Conservation (phyloP, 2,329 filamentous ascomycete species). For the Myriosclerotinia duriaeana region DNA sequence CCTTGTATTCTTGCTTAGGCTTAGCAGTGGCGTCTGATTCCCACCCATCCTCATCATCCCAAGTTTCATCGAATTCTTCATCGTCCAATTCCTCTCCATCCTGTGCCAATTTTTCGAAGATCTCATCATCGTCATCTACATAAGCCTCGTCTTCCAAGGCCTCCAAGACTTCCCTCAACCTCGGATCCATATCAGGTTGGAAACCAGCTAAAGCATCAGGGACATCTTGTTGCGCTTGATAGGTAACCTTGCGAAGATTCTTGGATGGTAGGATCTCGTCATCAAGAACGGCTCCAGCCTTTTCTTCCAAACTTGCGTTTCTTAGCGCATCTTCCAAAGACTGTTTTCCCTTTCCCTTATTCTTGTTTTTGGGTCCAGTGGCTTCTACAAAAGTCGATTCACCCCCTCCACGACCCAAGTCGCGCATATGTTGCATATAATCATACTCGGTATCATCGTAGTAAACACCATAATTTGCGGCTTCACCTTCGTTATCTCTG, state of each 20-base stretch:
- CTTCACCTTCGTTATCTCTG: slow-evolving; percentile 90
- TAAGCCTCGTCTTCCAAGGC: slow-evolving; percentile 94
- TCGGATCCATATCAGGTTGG: slow-evolving; percentile 96
- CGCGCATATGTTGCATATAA: slow-evolving; percentile 98
- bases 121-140: slow-evolving; percentile 78
- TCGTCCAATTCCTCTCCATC: slow-evolving; percentile 73
- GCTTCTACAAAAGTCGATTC: slow-evolving; percentile 82
- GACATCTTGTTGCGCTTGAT: slow-evolving; percentile 89
- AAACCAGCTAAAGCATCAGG: slow-evolving; percentile 91
- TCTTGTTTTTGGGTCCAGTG: slow-evolving; percentile 59
- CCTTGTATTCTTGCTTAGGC: slow-evolving; percentile 58
- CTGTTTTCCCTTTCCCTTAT: slow-evolving; percentile 72
- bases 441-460: slow-evolving; percentile 96
- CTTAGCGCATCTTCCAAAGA: slow-evolving; percentile 80
- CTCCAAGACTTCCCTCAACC: slow-evolving; percentile 85
- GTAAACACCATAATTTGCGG: slow-evolving; percentile 89
- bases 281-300: slow-evolving; percentile 61
- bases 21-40: slow-evolving; percentile 91
- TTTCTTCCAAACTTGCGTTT: slow-evolving; percentile 56
- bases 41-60: slow-evolving; percentile 70
- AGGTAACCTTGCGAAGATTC: slow-evolving; percentile 72
- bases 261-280: slow-evolving; percentile 77
- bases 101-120: slow-evolving; percentile 73
- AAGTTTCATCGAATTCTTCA: slow-evolving; percentile 72
- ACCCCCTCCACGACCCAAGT: slow-evolving; percentile 68